These are phyloP conservation scores for Cenococcum geophilum DNA, from an alignment of 495 filamentous ascomycete genomes.

Conservation along the genomic window DNA sequence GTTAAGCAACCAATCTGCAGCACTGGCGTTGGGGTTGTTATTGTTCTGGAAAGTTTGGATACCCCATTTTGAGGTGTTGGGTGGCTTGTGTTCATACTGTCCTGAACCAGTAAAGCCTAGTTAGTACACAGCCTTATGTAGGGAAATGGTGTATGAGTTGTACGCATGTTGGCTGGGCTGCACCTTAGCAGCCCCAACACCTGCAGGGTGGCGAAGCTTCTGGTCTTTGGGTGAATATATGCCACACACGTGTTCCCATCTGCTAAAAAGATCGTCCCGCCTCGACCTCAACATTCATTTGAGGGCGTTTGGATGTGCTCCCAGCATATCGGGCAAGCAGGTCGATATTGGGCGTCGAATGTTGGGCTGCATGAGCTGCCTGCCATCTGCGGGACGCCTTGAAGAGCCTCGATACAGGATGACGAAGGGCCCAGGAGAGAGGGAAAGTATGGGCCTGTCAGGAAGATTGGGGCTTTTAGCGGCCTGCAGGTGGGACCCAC, in stretches of 20 bases:
- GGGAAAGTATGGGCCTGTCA: neutral
- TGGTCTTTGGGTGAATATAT: conserved; percentile 10
- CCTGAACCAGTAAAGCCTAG: neutral
- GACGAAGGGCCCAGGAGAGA: too few species aligned
- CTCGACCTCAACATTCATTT: neutral
- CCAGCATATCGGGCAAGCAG: neutral
- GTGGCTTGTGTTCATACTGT: neutral
- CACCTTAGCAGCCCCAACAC: neutral
- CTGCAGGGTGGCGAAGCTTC: conserved; percentile 16
- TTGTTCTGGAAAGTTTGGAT: neutral
- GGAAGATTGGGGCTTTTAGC: neutral
- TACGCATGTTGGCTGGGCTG: neutral
- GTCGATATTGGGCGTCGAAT: conserved; percentile 3
- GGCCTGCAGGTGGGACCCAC: neutral
- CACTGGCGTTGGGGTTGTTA: neutral
- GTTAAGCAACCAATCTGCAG: neutral
- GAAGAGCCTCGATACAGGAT: too few species aligned
- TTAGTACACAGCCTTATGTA: neutral
- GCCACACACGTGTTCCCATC: conserved; percentile 22
- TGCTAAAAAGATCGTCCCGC: conserved; percentile 1
- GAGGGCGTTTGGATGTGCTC: neutral
- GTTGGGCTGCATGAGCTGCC: neutral
- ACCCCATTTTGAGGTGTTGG: neutral
- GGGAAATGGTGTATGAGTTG: neutral
- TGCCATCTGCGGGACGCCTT: too few species aligned